Evolutionary conservation across 2,329 filamentous ascomycete species (phyloP).

Genomic region (Emydomyces testavorans): DNA sequence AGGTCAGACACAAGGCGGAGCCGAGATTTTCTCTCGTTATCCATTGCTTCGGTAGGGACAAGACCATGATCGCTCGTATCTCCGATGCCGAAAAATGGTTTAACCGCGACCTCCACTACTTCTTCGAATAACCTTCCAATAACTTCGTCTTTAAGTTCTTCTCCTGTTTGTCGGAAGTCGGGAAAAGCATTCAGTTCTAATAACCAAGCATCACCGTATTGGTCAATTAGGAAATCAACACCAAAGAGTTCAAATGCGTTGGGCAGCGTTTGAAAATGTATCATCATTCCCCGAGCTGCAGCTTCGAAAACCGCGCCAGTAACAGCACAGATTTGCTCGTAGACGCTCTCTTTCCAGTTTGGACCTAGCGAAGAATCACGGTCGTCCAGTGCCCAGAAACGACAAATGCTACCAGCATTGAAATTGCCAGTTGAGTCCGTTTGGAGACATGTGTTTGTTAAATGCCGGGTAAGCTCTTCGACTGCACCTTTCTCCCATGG

Average conservation of each 20-base stretch:
- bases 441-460: constrained; percentile 95
- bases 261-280: constrained; percentile 82
- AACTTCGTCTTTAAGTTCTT: constrained; percentile 53
- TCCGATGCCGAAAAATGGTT: constrained; percentile 51
- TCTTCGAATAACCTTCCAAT: constrained; percentile 67
- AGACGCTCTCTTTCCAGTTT: constrained; percentile 51
- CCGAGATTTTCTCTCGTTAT: not conserved
- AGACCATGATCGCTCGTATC: constrained; percentile 14
- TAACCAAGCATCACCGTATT: constrained; percentile 54
- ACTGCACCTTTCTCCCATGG: constrained; percentile 41
- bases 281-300: constrained; percentile 67
- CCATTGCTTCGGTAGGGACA: not conserved
- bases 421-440: constrained; percentile 33
- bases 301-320: constrained; percentile 77
- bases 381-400: constrained; percentile 59
- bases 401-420: constrained; percentile 54
- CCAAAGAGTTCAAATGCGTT: constrained; percentile 91
- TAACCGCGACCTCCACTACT: constrained; percentile 56
- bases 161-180: constrained; percentile 86
- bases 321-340: constrained; percentile 58
- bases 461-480: constrained; percentile 57
- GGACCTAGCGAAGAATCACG: constrained; percentile 18
- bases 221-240: constrained; percentile 76
- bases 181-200: constrained; percentile 94
- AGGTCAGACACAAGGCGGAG: constrained; percentile 34